Base-by-base conservation (phyloP, 352 stramenopile species). In the Globisporangium polare region DNA sequence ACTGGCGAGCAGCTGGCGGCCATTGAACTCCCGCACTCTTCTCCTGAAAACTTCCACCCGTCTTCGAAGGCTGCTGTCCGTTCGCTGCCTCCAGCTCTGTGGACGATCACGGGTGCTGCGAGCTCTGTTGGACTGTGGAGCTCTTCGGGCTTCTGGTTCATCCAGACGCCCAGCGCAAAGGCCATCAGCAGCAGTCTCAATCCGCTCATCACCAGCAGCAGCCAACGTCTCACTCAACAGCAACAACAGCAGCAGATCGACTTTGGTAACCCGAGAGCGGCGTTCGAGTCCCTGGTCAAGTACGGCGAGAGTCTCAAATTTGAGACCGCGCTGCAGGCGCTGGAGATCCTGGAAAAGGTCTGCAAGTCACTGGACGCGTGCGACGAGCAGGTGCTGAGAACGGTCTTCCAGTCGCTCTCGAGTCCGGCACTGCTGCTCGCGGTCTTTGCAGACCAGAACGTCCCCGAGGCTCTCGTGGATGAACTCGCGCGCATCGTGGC, bases 401-500 rank as follows among this genome's bases (percentile, higher is more conserved):
- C 61, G 1, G 71, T 72, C 15, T 55, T 73, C 9, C 45, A 55
- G n/a, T 58, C 61, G 52, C 73, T 92, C 18, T 86, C 82, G 18
- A 90, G 74, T 45, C 85, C 87, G 15, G 74, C 82, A 8, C 71
- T 93, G 12, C 57, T 96, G 22, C 69, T 96, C 12, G 77, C 85
- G n/a, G 65, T 87, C 26, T 65, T 90, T 15, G 54, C 71, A 6
- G 71, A 78, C 52, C 56, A 68, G 35, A 66, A 69, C 42, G 65
- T 69, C 15, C 72, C 71, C 4, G 62, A 76, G 53, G 43, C 75
- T 31, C 59, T 94, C 1, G 61, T 92, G 7, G 55, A 79, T 50
- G 80, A 89, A n/a, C 67, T 94, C n/a, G 68, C 74, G 3, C 70
- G 74, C 31, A 66, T 88, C 26, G 75, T 94, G 10, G 35, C 67